Conservation (phyloP, 805 yeast species). For the Candida coquimbonensis region DNA sequence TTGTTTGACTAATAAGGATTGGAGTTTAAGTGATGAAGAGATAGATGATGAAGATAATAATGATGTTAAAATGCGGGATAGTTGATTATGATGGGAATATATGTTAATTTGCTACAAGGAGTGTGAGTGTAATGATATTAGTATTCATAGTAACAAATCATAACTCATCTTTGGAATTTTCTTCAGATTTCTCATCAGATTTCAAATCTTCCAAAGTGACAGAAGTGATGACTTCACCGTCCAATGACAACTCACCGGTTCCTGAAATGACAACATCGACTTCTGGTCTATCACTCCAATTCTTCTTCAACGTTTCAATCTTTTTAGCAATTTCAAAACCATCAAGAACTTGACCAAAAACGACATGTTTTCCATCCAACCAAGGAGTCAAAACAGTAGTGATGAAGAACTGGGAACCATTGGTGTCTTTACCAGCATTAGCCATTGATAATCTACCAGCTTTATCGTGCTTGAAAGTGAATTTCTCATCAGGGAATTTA, state of each 20-base stretch:
- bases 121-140: not conserved
- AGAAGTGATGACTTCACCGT: slow-evolving; percentile 20
- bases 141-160: slow-evolving; percentile 7
- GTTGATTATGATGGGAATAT: not conserved
- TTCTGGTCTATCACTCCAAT: slow-evolving; percentile 64
- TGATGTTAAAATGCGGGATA: slow-evolving; percentile 2
- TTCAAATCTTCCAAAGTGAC: slow-evolving; percentile 14
- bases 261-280: slow-evolving; percentile 57
- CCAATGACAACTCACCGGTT: slow-evolving; percentile 58
- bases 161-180: slow-evolving; percentile 29
- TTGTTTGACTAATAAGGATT: slow-evolving; percentile 79
- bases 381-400: slow-evolving; percentile 74
- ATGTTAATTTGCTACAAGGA: not conserved
- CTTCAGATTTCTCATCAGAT: slow-evolving; percentile 10
- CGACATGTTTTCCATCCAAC: slow-evolving; percentile 92
- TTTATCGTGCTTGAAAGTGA: slow-evolving; percentile 62
- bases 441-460: slow-evolving; percentile 90
- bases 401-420: slow-evolving; percentile 86
- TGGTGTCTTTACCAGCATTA: slow-evolving; percentile 88
- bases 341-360: slow-evolving; percentile 87
- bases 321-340: slow-evolving; percentile 77
- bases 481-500: slow-evolving; percentile 56
- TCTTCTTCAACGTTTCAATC: slow-evolving; percentile 68
- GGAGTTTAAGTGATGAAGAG: slow-evolving; percentile 54
- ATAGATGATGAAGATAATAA: slow-evolving; percentile 2